phyloP scores from a whole-genome alignment of 306 rosid species.

The Gastrolobium bilobum region DNA sequence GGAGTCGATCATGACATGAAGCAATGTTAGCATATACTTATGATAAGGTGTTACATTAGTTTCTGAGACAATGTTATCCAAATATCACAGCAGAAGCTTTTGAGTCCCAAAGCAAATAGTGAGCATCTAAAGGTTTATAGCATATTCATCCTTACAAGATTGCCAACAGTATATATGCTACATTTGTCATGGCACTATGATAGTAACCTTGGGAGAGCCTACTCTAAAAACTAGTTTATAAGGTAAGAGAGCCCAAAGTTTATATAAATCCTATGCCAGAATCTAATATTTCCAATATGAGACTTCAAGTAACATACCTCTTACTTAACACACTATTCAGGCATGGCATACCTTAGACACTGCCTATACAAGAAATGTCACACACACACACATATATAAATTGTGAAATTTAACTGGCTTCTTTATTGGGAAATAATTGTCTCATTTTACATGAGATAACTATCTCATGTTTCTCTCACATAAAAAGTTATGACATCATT shows the following conservation, averaged over 20 bases:
- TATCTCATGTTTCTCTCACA: too few relatives aligned
- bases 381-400: not conserved
- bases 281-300: too few relatives aligned
- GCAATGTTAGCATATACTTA: not conserved
- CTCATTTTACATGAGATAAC: too few relatives aligned
- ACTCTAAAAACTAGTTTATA: too few relatives aligned
- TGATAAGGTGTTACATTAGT: not conserved
- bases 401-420: constrained; percentile 6
- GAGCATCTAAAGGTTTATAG: not conserved
- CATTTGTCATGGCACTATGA: not conserved
- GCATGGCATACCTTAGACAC: not conserved
- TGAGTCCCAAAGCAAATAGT: constrained; percentile 3
- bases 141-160: constrained; percentile 2
- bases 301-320: too few relatives aligned
- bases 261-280: too few relatives aligned
- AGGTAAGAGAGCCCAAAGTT: too few relatives aligned
- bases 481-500: too few relatives aligned
- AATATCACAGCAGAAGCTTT: not conserved
- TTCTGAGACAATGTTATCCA: constrained; percentile 9
- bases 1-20: not conserved
- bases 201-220: too few relatives aligned
- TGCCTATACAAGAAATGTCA: constrained; percentile 26
- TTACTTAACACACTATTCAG: not conserved
- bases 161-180: not conserved
- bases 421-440: too few relatives aligned